Percentiles rank a stretch among this genome's conserved stretches.
Evolutionary conservation across 2,329 filamentous ascomycete genomes (phyloP).

Genomic region (Zasmidium angulare): DNA sequence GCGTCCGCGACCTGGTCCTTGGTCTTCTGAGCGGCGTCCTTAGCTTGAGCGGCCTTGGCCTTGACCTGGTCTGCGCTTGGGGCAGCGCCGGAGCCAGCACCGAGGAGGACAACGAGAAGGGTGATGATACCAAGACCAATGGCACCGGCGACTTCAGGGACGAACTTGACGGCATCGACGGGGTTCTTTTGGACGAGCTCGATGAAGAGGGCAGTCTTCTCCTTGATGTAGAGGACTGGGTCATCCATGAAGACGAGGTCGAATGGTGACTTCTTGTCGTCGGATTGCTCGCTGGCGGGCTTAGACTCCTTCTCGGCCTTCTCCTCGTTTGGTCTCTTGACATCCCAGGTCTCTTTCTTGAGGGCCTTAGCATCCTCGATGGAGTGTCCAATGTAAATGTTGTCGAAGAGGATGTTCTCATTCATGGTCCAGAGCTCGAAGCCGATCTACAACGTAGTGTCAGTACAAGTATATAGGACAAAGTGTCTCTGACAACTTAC

Average conservation of each 20-base stretch:
- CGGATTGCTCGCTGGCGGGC: constrained; percentile 65
- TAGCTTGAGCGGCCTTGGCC: constrained; percentile 71
- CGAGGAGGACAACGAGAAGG: constrained; percentile 68
- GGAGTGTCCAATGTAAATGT: constrained; percentile 99
- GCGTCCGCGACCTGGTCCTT: constrained; percentile 72
- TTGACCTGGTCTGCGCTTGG: constrained; percentile 67
- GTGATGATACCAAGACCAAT: constrained; percentile 70
- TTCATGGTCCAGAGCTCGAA: constrained; percentile 99
- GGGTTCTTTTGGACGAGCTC: constrained; percentile 81
- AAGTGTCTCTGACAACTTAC: constrained; percentile 56
- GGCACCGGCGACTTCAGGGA: constrained; percentile 86
- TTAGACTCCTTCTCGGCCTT: constrained; percentile 77
- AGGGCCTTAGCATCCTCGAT: constrained; percentile 87
- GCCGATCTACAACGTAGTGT: constrained; percentile 68
- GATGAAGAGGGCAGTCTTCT: constrained; percentile 92
- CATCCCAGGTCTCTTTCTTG: constrained; percentile 81
- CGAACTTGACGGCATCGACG: constrained; percentile 78
- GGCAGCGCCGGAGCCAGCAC: constrained; percentile 61
- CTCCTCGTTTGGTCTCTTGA: constrained; percentile 84
- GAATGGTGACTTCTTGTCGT: constrained; percentile 65
- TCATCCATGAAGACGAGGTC: constrained; percentile 89
- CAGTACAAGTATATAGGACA: constrained; percentile 5
- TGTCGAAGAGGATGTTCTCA: constrained; percentile 97
- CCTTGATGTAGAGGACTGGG: constrained; percentile 80
- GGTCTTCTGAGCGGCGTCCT: constrained; percentile 65